Evolutionary conservation across 2,329 filamentous ascomycete genomes (phyloP), one percentile per base, ranked within the genome.

Genomic region (Cladobotryum protrusum): DNA sequence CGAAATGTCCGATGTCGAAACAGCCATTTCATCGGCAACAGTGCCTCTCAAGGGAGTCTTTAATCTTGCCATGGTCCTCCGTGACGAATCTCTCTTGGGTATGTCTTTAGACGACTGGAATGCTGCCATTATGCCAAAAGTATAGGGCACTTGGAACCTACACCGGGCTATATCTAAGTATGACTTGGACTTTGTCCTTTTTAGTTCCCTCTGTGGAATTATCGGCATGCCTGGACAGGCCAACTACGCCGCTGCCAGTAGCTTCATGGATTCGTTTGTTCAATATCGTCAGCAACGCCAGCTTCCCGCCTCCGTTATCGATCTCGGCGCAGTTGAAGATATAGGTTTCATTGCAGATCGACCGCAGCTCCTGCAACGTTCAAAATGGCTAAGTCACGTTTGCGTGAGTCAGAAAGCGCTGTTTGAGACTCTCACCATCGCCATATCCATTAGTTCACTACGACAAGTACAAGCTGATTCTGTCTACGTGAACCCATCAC

Each of bases 231-330:
- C 59, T 7, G 59, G 57, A 2, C 69, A 72, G 53, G 58, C 62
- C 49, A 70, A 67, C 53, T 74, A 74, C 53, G 56, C 60, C 4
- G 65, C 69, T 3, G 69, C 61, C n/a, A 72, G 72, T 53, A 60
- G 62, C 15, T 74, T 65, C 55, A 56, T 69, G 48, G 64, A 70
- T 37, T 59, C 63, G 2, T 62, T 73, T 33, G 65, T 61, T 13
- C 59, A 62, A 11, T 67, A 66, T 43, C 64, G 71, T 11, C 58
- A 61, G 9, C 40, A 47, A 0, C 55, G 54, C n/a, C 43, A 43
- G 5, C 32, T 53, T 20, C 47, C 18, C 15, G 44, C 42, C 14
- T 61, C 63, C 1, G 53, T 58, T 13, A 61, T 75, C 5, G 62
- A 74, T 49, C 59, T 74, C 11, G 56, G 56, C 7, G 55, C 52